Evolutionary conservation across 371 early-diverging fungal species (phyloP), one percentile per base, ranked within the genome.

Genomic region (Syncephalastrum monosporum): DNA sequence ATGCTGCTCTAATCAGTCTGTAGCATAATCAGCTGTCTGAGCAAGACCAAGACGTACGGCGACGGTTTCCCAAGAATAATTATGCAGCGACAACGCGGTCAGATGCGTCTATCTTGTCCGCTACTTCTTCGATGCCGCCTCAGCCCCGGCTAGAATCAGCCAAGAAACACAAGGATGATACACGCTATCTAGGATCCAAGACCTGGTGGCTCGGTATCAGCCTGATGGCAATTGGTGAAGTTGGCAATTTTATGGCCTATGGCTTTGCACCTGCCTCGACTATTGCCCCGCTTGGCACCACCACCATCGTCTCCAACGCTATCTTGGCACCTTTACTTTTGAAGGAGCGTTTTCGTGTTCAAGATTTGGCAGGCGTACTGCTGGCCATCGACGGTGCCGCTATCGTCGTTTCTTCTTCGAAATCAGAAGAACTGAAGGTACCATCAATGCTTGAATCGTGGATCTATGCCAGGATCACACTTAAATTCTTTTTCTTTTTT

Each of bases 241-340:
- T 57, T 44, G 79, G 79, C 6, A 79, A 79, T 53, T 79, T 79
- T 63, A 61, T 72, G 56, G 89, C 88, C 1, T 88, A 88, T 67
- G 88, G 86, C 10, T 88, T 82, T 64, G 89, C 87, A 2, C 84
- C 84, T 4, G 86, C 89, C 14, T 85, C 86, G 6, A 74, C 83
- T 0, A 77, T 88, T 24, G 87, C 89, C 4, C 89, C 89, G 0
- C 59, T 88, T n/a, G 89, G 88, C 24, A 88, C 89, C 0, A 84
- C 86, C 1, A 77, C 83, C 2, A 51, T 85, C 29, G 72, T 84
- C 45, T 77, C 81, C 25, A 88, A 88, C 63, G 83, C 83, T 12
- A 77, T 87, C 47, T 56, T 88, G 25, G 88, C 88, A 1, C 88
- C 88, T 0, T 53, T 79, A n/a, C 68, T 85, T 60, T 69, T 88